Evolutionary conservation across 1,284 basidiomycete genomes (phyloP), one percentile per base, ranked within the genome.

Genomic region (Ganoderma meredithae): DNA sequence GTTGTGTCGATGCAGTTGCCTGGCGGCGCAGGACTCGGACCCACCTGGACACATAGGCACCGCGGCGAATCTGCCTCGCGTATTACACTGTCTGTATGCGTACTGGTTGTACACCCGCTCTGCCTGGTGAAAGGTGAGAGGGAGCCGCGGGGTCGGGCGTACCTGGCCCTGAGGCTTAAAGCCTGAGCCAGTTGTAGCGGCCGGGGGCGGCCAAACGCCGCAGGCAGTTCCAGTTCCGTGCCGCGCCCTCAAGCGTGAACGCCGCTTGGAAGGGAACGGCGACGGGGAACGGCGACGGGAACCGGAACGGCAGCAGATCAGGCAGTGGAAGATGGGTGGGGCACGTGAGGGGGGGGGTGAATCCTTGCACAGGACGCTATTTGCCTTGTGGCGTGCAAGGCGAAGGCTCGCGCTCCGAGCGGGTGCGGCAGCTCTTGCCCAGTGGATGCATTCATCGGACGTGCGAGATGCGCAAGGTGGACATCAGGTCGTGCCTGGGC

Each of bases 401-500:
- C 36, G 36, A 9, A 6, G 36, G 9, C 36, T 36, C 36, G 36
- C 36, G 36, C 36, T 36, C 36, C 22, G 47, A 49, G 22, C 10
- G 47, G 10, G 59, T 60, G 59, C 22, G 22, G 40, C 40, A 33
- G 25, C 6, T 27, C 49, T 31, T 7, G 27, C 27, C 27, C 27
- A 31, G 27, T 25, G 41, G 31, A 13, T 15, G 60, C 40, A 44
- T n/a, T 44, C 40, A 43, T 44, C 59, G 40, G 59, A 41, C 27
- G 59, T 60, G 17, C 15, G 60, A 47, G 44, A 49, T 49, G 61
- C 61, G 59, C n/a, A 27, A 43, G 39, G 17, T 27, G 59, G 47
- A n/a, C 22, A 25, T 47, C 33, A 33, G 33, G 17, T 27, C 33
- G 44, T 47, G 61, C 33, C 61, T 39, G 61, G n/a, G 25, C 19